Percentiles rank a stretch among this genome's conserved stretches.
Conservation (phyloP, 805 yeast species). For the Cyberlindnera meyerae region DNA sequence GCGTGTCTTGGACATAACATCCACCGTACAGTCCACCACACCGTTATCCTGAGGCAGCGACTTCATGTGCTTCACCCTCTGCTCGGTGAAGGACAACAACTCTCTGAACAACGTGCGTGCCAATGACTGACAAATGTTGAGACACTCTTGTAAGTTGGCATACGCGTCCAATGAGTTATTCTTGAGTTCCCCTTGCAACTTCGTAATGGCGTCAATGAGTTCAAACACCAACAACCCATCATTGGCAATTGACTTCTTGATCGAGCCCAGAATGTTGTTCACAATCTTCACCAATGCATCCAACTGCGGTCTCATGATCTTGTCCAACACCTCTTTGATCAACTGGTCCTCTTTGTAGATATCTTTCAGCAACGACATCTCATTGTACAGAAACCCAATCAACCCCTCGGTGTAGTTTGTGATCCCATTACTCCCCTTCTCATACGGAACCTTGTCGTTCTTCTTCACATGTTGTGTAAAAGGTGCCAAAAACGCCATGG, state of each 20-base stretch:
- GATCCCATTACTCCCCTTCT: constrained; percentile 58
- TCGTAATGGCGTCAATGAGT: constrained; percentile 43
- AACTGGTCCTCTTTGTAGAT: constrained; percentile 32
- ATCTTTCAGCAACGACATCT: constrained; percentile 41
- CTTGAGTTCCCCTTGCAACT: constrained; percentile 30
- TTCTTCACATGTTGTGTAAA: constrained; percentile 37
- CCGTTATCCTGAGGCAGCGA: constrained; percentile 62
- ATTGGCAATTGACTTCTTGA: constrained; percentile 38
- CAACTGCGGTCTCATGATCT: constrained; percentile 32
- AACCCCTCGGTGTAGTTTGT: constrained; percentile 48
- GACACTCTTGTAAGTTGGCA: constrained; percentile 14
- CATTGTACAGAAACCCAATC: constrained; percentile 44
- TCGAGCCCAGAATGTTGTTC: constrained; percentile 33
- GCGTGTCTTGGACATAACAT: constrained; percentile 61
- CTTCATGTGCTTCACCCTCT: constrained; percentile 40
- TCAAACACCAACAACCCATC: constrained; percentile 56
- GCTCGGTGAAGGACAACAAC: constrained; percentile 51
- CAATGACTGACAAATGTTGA: constrained; percentile 26
- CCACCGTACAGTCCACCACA: constrained; percentile 68
- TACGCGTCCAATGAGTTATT: constrained; percentile 22
- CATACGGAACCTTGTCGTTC: constrained; percentile 45
- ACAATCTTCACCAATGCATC: constrained; percentile 37
- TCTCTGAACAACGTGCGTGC: constrained; percentile 48
- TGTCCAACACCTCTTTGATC: constrained; percentile 27
- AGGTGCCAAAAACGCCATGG: constrained; percentile 42